Conservation (phyloP, 1,284 basidiomycete species). For the Irpex sp. region DNA sequence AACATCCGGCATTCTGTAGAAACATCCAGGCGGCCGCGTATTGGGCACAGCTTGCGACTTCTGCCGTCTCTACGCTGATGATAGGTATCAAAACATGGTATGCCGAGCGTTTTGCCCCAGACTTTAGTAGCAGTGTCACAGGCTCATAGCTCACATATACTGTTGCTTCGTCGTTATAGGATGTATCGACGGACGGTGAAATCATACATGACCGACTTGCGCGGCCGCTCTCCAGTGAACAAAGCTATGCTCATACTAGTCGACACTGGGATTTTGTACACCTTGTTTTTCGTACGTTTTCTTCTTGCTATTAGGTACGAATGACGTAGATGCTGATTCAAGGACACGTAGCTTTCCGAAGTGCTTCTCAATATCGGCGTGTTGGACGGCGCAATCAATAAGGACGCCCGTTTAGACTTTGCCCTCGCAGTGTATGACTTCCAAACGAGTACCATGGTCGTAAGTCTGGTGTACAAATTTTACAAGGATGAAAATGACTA, state of each 20-base stretch:
- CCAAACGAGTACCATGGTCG: slow-evolving; percentile 11
- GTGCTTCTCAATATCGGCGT: slow-evolving; percentile 8
- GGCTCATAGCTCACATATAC: too few species aligned
- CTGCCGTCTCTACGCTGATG: slow-evolving; percentile 11
- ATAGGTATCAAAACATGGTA: slow-evolving; percentile 16
- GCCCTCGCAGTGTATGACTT: slow-evolving; percentile 12
- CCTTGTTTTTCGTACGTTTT: slow-evolving; percentile 11
- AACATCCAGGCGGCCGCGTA: slow-evolving; percentile 15
- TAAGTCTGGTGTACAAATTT: background rate
- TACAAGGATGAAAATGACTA: too few species aligned
- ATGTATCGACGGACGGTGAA: slow-evolving; percentile 10
- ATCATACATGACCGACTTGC: slow-evolving; percentile 4
- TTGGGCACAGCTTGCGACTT: slow-evolving; percentile 10
- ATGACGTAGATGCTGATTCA: too few species aligned
- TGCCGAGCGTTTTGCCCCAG: background rate
- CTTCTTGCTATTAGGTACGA: too few species aligned
- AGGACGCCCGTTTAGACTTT: slow-evolving; percentile 6
- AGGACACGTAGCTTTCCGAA: slow-evolving; percentile 6
- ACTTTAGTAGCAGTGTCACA: background rate
- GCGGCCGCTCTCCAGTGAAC: slow-evolving; percentile 7
- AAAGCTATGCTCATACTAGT: slow-evolving; percentile 14
- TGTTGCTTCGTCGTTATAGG: background rate
- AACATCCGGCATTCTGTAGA: slow-evolving; percentile 12
- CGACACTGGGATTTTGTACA: slow-evolving; percentile 13
- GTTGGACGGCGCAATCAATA: slow-evolving; percentile 4